Percentiles rank a stretch among this genome's conserved stretches.
phyloP scores from a whole-genome alignment of 2,329 filamentous ascomycete genomes.

The Drechslerella coelobrocha region DNA sequence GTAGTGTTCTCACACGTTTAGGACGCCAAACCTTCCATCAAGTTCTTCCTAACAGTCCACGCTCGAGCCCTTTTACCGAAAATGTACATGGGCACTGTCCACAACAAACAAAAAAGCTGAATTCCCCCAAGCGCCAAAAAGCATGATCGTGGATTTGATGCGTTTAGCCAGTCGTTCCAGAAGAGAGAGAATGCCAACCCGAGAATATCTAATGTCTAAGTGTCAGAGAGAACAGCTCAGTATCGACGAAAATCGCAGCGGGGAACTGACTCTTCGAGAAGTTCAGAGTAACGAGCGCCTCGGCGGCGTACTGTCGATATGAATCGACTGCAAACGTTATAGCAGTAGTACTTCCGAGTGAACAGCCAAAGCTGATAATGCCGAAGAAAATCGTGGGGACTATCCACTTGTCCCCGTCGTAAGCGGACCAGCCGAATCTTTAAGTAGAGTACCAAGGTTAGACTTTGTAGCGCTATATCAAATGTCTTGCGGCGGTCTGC shows the following conservation, averaged over 20 bases:
- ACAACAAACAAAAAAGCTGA: conserved; percentile 75
- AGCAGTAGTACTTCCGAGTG: conserved; percentile 83
- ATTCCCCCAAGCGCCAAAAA: conserved; percentile 82
- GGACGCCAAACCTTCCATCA: conserved; percentile 71
- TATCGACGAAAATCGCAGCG: background rate
- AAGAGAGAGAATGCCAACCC: conserved; percentile 88
- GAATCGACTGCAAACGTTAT: conserved; percentile 95
- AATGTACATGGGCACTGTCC: conserved; percentile 89
- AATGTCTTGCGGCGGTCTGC: background rate
- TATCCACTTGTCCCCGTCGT: conserved; percentile 79
- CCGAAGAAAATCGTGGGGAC: conserved; percentile 94
- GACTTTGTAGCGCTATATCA: background rate
- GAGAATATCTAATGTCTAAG: conserved; percentile 78
- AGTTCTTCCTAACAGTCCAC: conserved; percentile 87
- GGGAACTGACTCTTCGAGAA: conserved; percentile 78
- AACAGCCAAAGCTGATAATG: conserved; percentile 88
- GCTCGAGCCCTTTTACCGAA: conserved; percentile 88
- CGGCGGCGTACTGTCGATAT: conserved; percentile 90
- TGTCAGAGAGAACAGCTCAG: conserved; percentile 49
- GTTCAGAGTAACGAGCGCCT: conserved; percentile 91
- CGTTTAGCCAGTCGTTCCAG: conserved; percentile 80
- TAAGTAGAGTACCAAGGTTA: background rate
- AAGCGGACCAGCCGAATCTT: conserved; percentile 84
- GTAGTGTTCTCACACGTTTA: too few relatives aligned
- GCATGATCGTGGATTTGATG: conserved; percentile 77